Percentiles rank a stretch among this genome's conserved stretches.
Conservation (phyloP, 2,329 filamentous ascomycete species). For the Tolypocladium cylindrosporum region DNA sequence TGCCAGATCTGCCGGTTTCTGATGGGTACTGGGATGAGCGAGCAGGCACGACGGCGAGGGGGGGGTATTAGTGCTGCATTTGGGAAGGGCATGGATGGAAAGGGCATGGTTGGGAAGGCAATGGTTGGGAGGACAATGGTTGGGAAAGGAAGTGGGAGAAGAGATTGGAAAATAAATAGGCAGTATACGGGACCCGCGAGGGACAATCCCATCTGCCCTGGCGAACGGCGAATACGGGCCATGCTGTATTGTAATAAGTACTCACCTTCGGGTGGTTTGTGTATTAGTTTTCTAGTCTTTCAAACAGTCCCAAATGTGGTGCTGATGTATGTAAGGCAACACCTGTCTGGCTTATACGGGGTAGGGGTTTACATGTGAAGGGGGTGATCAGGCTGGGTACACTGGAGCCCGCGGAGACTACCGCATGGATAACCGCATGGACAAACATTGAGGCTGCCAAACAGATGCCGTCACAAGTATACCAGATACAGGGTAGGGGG, state of each 20-base stretch:
- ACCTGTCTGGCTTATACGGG: no score
- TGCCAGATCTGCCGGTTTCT: background rate
- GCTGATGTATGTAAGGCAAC: background rate
- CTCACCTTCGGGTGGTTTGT: background rate
- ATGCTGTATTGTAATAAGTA: background rate
- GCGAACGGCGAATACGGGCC: background rate
- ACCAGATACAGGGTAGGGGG: background rate
- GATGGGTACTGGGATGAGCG: background rate
- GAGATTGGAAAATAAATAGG: background rate
- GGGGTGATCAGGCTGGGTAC: no score
- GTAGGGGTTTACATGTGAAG: background rate
- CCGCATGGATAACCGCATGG: background rate
- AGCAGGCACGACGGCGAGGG: background rate
- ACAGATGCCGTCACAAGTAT: background rate
- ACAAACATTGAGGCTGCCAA: background rate
- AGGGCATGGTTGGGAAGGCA: background rate
- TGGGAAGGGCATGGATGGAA: no score
- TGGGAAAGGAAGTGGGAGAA: background rate
- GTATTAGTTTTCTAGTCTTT: background rate
- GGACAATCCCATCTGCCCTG: background rate
- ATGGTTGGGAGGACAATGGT: background rate
- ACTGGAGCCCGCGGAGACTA: background rate
- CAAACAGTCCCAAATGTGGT: background rate
- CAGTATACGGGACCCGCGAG: background rate
- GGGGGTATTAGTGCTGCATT: background rate